Conservation (phyloP, 1,284 basidiomycete genomes). For the Phenoliferia sp. region DNA sequence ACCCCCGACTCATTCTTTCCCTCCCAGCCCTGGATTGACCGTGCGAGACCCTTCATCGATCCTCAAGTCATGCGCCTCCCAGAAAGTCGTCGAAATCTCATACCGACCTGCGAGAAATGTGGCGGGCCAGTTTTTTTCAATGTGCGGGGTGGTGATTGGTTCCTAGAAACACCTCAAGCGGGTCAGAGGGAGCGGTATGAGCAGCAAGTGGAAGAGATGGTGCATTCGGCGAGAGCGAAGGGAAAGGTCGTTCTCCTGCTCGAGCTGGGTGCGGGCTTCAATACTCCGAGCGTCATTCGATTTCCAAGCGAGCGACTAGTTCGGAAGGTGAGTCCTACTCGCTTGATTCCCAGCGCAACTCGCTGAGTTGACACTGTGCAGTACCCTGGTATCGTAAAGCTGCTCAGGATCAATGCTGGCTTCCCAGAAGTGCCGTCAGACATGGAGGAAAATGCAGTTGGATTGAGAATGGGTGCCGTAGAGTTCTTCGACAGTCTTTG, state of each 20-base stretch:
- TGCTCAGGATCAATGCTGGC: slow-evolving; percentile 2
- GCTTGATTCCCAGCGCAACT: neutral
- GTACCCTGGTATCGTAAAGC: neutral
- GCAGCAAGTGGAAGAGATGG: neutral
- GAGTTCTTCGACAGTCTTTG: neutral
- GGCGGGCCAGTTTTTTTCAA: slow-evolving; percentile 20
- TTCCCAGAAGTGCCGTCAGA: neutral
- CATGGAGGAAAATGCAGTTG: slow-evolving; percentile 1
- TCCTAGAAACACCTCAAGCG: slow-evolving; percentile 17
- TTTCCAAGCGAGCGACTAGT: slow-evolving; percentile 10
- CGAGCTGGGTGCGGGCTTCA: slow-evolving; percentile 16
- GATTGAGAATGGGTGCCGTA: slow-evolving; percentile 2
- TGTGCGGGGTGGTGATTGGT: slow-evolving; percentile 18
- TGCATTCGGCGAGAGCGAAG: neutral
- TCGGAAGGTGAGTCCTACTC: neutral
- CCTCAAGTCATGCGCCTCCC: slow-evolving; percentile 6
- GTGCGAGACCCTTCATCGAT: slow-evolving; percentile 7
- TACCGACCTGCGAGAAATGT: slow-evolving; percentile 15
- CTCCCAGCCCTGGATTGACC: slow-evolving; percentile 3
- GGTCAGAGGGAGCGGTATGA: slow-evolving; percentile 1
- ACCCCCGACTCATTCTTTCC: slow-evolving; percentile 3
- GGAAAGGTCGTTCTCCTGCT: slow-evolving; percentile 8
- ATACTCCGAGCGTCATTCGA: slow-evolving; percentile 16
- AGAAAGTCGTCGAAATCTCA: slow-evolving; percentile 5
- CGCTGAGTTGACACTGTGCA: neutral